Conservation (phyloP, 257 asterid genomes). For the Solanum habrochaites region DNA sequence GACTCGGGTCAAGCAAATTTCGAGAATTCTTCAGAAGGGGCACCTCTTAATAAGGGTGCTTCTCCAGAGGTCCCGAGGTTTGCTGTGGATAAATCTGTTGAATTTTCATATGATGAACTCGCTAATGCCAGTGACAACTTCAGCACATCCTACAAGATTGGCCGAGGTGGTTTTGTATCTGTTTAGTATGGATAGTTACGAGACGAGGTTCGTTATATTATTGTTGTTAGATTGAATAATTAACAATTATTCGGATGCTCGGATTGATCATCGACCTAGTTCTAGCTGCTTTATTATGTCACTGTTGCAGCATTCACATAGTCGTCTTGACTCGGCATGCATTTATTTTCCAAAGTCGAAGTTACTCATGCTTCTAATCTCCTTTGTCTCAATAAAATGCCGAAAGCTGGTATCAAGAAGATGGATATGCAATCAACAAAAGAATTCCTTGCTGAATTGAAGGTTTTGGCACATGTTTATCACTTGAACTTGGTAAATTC, state of each 20-base stretch:
- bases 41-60: conserved; percentile 13
- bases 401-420: conserved; percentile 73
- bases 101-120: conserved; percentile 62
- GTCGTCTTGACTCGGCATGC: background rate
- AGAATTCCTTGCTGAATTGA: conserved; percentile 71
- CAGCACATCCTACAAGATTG: conserved; percentile 44
- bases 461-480: conserved; percentile 72
- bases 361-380: background rate
- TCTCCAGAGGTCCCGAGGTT: conserved; percentile 45
- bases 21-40: conserved; percentile 30
- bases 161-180: conserved; percentile 80
- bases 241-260: background rate
- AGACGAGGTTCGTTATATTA: conserved; percentile 57
- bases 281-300: background rate
- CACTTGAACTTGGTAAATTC: conserved; percentile 73
- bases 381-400: conserved; percentile 6
- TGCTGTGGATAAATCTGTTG: conserved; percentile 73
- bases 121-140: conserved; percentile 55
- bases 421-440: conserved; percentile 92
- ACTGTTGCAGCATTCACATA: background rate
- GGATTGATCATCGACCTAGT: background rate
- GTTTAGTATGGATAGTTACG: conserved; percentile 62
- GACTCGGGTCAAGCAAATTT: conserved; percentile 14
- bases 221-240: background rate
- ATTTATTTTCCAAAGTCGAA: background rate